Evolutionary conservation across 202 grass and related monocot genomes (phyloP).

Genomic region (Bolboschoenoplectus hybrid): DNA sequence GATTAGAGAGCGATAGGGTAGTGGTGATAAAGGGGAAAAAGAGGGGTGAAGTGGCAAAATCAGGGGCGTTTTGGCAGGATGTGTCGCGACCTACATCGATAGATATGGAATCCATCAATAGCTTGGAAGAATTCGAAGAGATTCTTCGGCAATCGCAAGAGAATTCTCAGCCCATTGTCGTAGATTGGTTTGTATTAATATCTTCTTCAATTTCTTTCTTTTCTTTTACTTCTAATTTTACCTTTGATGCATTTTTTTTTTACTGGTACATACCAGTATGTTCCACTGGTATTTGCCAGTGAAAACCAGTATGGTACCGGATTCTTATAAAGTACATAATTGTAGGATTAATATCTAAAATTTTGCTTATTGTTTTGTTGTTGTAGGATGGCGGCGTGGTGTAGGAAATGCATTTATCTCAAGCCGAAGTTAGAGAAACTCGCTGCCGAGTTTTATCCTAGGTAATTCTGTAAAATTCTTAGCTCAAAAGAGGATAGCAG

Average conservation of each 20-base stretch:
- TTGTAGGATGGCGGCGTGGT: slow-evolving; percentile 92
- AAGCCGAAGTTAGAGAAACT: slow-evolving; percentile 94
- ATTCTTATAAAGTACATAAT: background rate
- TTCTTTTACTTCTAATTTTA: background rate
- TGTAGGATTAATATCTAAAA: background rate
- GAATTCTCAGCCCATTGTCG: slow-evolving; percentile 56
- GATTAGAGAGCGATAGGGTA: slow-evolving; percentile 2
- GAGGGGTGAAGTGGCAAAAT: slow-evolving; percentile 34
- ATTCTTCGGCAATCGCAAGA: slow-evolving; percentile 56
- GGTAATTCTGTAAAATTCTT: slow-evolving; percentile 47
- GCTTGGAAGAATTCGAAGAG: slow-evolving; percentile 69
- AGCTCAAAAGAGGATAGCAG: slow-evolving; percentile 6
- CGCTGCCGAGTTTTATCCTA: slow-evolving; percentile 65
- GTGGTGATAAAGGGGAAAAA: background rate
- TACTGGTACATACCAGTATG: background rate
- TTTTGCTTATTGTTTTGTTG: slow-evolving; percentile 30
- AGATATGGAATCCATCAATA: slow-evolving; percentile 69
- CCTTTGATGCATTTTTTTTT: background rate
- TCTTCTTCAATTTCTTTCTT: background rate
- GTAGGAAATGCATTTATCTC: slow-evolving; percentile 96
- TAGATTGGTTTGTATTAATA: slow-evolving; percentile 65
- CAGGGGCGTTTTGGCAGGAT: slow-evolving; percentile 69
- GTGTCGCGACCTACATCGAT: slow-evolving; percentile 52
- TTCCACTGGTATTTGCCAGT: background rate
- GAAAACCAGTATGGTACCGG: background rate